Base-by-base conservation (phyloP, 345 rosid genomes). In the Eutrema heterophyllum region DNA sequence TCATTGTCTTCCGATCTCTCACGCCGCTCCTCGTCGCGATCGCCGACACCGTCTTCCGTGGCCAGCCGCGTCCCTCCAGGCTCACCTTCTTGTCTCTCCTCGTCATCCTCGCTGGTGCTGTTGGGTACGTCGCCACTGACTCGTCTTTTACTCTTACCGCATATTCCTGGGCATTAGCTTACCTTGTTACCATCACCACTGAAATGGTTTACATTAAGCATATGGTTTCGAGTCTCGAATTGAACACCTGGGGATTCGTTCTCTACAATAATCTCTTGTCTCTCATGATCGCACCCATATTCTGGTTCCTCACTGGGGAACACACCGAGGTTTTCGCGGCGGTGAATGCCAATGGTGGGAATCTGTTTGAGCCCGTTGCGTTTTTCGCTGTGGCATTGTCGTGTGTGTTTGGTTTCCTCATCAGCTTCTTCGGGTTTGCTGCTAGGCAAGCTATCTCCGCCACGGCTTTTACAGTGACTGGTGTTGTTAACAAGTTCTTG, bases 121-220 rank as follows among this genome's bases (percentile, higher is more conserved):
- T 88, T 77, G 98, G 98, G 68, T 94, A 94, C 71, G 98, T 91
- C 6, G 96, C 93, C 8, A 94, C 88, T 41, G 98, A 94, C 78
- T 94, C 97, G 1, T 96, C 79, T 39, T 92, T 92, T 66, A 85
- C 86, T 52, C 75, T 95, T 64, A 90, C 97, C 4, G 99, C 99
- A 0, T 95, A 95, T 77, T 86, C 96, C 0, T 95, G 99, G 99
- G 99, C 98, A 0, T 63, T 95, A 7, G 97, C 99, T 9, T 95
- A 95, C 80, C 72, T 95, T 65, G 87, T 90, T 33, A 92, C 97
- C 2, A 95, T 95, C 52, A 90, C 96, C 1, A 86, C 97, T 5
- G 99, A 95, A 81, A 95, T 95, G 99, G 97, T 95, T 71, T 95
- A 92, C 55, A 92, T 95, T 71, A 95, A 95, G 74, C 99, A 95